phyloP scores from a whole-genome alignment of 495 filamentous ascomycete genomes.

The Penicillium turbatum region DNA sequence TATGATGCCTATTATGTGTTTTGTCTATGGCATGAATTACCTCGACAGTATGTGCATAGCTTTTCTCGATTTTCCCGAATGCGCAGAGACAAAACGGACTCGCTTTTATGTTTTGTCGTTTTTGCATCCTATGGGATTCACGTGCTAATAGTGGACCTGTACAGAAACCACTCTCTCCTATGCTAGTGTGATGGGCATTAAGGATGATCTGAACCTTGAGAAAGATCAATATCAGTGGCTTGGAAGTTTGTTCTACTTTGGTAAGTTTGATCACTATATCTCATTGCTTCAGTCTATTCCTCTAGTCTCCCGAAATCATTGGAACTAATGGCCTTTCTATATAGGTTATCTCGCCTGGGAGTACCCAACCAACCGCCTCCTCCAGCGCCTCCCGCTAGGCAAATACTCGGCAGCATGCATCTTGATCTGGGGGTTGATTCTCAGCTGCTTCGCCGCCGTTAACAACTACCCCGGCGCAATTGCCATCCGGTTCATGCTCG shows the following conservation, averaged over 20 bases:
- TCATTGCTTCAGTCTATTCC: background rate
- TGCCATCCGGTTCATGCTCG: conserved; percentile 56
- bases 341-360: conserved; percentile 60
- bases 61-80: too few relatives aligned
- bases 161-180: conserved; percentile 60
- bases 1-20: conserved; percentile 59
- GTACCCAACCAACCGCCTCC: conserved; percentile 57
- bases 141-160: background rate
- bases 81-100: too few relatives aligned
- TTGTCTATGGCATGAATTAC: conserved; percentile 61
- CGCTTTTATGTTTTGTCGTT: too few relatives aligned
- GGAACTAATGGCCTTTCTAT: background rate
- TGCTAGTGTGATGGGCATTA: conserved; percentile 59
- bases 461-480: conserved; percentile 46
- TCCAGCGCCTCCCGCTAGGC: conserved; percentile 55
- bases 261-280: conserved; percentile 17
- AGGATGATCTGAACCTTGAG: conserved; percentile 42
- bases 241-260: conserved; percentile 59
- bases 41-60: conserved; percentile 47
- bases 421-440: conserved; percentile 54
- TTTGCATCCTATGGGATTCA: background rate
- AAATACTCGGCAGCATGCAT: conserved; percentile 56
- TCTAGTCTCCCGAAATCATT: background rate
- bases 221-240: conserved; percentile 52
- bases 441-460: conserved; percentile 52